Percentiles rank a stretch among this genome's conserved stretches.
Conservation (phyloP, 2,329 filamentous ascomycete species). For the Pyrenophora seminiperda region DNA sequence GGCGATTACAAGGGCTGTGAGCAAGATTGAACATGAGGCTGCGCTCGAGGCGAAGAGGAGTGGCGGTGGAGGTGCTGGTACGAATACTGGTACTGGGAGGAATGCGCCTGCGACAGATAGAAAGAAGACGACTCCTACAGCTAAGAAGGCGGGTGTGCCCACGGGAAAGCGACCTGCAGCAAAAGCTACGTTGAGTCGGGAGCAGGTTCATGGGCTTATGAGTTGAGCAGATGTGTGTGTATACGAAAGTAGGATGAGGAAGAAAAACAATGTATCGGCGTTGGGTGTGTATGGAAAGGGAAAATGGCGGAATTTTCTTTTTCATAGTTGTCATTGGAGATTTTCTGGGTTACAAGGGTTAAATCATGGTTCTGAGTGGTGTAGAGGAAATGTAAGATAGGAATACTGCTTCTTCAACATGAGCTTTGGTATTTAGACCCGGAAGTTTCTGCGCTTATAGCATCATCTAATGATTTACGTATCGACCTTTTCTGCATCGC, state of each 20-base stretch:
- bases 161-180: slow-evolving; percentile 22
- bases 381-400: too few species aligned
- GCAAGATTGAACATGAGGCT: slow-evolving; percentile 45
- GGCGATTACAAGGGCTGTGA: slow-evolving; percentile 44
- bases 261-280: too few species aligned
- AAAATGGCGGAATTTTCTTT: too few species aligned
- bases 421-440: too few species aligned
- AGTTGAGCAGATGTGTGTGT: slow-evolving; percentile 6
- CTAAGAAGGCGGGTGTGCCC: slow-evolving; percentile 5
- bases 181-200: slow-evolving; percentile 31
- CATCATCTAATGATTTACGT: too few species aligned
- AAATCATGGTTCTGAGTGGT: too few species aligned
- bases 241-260: too few species aligned
- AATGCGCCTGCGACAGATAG: background rate
- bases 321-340: too few species aligned
- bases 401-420: too few species aligned
- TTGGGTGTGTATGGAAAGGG: too few species aligned
- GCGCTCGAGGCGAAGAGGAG: slow-evolving; percentile 37
- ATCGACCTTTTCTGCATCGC: background rate
- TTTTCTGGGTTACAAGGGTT: too few species aligned
- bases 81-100: background rate
- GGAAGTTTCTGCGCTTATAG: too few species aligned
- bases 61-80: background rate
- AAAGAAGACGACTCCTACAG: slow-evolving; percentile 6
- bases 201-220: slow-evolving; percentile 37